phyloP scores from a whole-genome alignment of 2,329 filamentous ascomycete genomes.

The Tolypocladium tropicale region DNA sequence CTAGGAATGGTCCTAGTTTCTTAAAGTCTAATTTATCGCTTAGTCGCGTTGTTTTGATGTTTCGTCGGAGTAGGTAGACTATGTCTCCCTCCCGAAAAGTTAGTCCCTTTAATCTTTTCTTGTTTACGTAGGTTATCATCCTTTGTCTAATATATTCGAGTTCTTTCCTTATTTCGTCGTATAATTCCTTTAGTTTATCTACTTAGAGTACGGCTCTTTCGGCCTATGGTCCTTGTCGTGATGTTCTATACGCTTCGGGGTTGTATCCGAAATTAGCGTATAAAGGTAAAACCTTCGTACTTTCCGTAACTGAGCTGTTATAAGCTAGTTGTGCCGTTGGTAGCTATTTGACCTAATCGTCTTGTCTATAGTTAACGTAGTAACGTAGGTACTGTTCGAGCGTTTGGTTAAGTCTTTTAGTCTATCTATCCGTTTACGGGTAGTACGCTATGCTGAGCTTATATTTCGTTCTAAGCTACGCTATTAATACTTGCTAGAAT shows the following conservation, averaged over 20 bases:
- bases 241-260: too few species aligned
- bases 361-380: too few species aligned
- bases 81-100: conserved; percentile 4
- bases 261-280: too few species aligned
- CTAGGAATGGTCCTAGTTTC: not conserved
- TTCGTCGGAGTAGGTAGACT: conserved; percentile 3
- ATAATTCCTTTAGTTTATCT: too few species aligned
- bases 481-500: not conserved
- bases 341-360: too few species aligned
- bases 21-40: conserved; percentile 1
- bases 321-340: too few species aligned
- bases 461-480: not conserved
- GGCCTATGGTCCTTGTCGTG: too few species aligned
- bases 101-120: conserved; percentile 1
- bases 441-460: not conserved
- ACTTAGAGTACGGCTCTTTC: too few species aligned
- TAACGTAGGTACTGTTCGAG: not conserved
- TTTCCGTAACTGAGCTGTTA: too few species aligned
- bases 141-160: not conserved
- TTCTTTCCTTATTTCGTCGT: not conserved
- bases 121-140: not conserved
- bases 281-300: too few species aligned
- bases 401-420: not conserved
- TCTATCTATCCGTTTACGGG: not conserved
- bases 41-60: conserved; percentile 2